Evolutionary conservation across 2,329 filamentous ascomycete genomes (phyloP).

Genomic region (Cadophora malorum): DNA sequence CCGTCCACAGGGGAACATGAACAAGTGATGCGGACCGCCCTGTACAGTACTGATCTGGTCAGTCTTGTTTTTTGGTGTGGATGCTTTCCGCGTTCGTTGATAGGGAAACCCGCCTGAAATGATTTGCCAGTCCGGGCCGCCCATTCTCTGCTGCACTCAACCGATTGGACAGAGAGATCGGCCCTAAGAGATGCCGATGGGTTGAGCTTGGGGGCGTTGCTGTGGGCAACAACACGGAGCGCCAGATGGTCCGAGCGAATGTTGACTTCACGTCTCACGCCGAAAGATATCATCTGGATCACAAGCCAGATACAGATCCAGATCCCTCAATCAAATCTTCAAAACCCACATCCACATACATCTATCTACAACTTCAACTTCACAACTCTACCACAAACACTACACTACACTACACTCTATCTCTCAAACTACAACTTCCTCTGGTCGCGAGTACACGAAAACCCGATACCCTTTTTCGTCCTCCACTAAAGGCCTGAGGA

Average conservation of each 20-base stretch:
- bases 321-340: conserved; percentile 3
- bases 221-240: conserved; percentile 5
- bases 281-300: conserved; percentile 12
- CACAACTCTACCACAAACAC: conserved; percentile 20
- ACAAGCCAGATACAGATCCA: conserved; percentile 19
- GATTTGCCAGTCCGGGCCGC: conserved; percentile 7
- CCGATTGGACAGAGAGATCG: conserved; percentile 15
- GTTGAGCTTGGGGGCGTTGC: background rate
- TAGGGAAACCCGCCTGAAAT: conserved; percentile 22
- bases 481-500: conserved; percentile 39
- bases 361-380: conserved; percentile 11
- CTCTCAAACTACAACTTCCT: conserved; percentile 28
- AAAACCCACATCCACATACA: conserved; percentile 9
- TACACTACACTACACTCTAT: conserved; percentile 18
- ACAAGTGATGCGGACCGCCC: background rate
- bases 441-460: conserved; percentile 34
- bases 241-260: conserved; percentile 11
- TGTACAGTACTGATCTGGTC: background rate
- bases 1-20: conserved; percentile 5
- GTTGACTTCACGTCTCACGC: conserved; percentile 23
- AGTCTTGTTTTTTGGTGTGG: conserved; percentile 12
- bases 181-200: background rate
- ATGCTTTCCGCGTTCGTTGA: conserved; percentile 20
- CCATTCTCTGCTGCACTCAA: background rate
- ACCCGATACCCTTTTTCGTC: conserved; percentile 17